These are phyloP conservation scores for Drechslera avenae DNA, from an alignment of 2,329 filamentous ascomycete genomes.

Conservation along the genomic window DNA sequence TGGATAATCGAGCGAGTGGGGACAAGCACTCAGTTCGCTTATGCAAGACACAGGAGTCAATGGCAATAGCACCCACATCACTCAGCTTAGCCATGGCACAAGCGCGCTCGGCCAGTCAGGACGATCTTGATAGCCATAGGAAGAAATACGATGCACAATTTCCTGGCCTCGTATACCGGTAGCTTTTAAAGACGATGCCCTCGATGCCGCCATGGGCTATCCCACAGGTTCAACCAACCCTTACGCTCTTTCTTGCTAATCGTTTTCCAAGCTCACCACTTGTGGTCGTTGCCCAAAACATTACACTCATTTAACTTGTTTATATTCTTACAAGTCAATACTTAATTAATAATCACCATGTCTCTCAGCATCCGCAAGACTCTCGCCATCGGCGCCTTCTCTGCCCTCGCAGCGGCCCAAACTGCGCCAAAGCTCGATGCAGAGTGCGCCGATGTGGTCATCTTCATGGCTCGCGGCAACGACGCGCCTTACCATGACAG, in stretches of 20 bases:
- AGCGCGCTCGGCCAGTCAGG: too few species aligned
- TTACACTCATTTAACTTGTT: background rate
- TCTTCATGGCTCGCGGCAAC: conserved; percentile 33
- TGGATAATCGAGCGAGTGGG: too few species aligned
- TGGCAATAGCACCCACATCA: too few species aligned
- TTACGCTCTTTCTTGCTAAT: conserved; percentile 2
- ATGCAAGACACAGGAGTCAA: too few species aligned
- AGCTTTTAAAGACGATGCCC: background rate
- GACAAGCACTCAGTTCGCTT: too few species aligned
- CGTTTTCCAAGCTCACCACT: background rate
- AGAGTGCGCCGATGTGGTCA: conserved; percentile 26
- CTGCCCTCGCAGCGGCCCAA: conserved; percentile 12
- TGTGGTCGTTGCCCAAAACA: background rate
- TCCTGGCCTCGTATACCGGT: background rate
- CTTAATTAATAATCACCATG: conserved; percentile 28
- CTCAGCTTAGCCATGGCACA: too few species aligned
- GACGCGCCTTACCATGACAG: conserved; percentile 28
- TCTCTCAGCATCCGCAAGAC: conserved; percentile 28
- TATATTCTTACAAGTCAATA: background rate
- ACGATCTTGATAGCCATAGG: too few species aligned
- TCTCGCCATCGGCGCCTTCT: conserved; percentile 24
- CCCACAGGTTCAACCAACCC: conserved; percentile 6
- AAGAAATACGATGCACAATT: too few species aligned
- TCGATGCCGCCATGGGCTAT: background rate
- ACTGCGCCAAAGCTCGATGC: conserved; percentile 38